Evolutionary conservation across 306 rosid species (phyloP).

Genomic region (Myrica gale): DNA sequence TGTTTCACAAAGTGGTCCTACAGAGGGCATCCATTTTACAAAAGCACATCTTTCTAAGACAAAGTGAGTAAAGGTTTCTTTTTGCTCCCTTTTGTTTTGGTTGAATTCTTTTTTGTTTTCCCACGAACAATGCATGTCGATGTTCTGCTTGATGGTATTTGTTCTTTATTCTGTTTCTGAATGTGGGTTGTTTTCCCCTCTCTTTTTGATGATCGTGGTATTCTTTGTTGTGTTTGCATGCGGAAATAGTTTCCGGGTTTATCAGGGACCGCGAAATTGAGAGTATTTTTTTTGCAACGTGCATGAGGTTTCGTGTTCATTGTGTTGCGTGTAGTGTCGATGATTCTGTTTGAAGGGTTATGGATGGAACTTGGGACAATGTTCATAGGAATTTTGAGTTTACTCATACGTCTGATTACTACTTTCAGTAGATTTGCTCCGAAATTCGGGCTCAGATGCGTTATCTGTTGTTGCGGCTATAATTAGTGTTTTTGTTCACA

Average conservation of each 20-base stretch:
- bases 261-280: slow-evolving; percentile 10
- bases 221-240: not conserved
- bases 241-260: slow-evolving; percentile 13
- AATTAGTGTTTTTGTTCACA: not conserved
- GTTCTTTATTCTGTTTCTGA: not conserved
- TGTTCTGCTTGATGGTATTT: not conserved
- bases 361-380: slow-evolving; percentile 38
- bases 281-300: slow-evolving; percentile 12
- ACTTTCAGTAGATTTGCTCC: not conserved
- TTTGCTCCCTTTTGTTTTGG: not conserved
- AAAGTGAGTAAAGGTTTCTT: slow-evolving; percentile 7
- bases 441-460: not conserved
- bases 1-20: slow-evolving; percentile 3
- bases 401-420: slow-evolving; percentile 16
- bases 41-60: slow-evolving; percentile 3
- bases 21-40: not conserved
- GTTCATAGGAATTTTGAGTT: slow-evolving; percentile 38
- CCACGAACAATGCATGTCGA: not conserved
- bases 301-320: slow-evolving; percentile 30
- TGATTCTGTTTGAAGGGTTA: slow-evolving; percentile 27
- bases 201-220: slow-evolving; percentile 8
- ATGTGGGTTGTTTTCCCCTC: not conserved
- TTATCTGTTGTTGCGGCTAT: not conserved
- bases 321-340: slow-evolving; percentile 44
- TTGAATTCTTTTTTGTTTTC: not conserved